Base-by-base conservation (phyloP, 2,329 filamentous ascomycete genomes). In the Beauveria sp. region DNA sequence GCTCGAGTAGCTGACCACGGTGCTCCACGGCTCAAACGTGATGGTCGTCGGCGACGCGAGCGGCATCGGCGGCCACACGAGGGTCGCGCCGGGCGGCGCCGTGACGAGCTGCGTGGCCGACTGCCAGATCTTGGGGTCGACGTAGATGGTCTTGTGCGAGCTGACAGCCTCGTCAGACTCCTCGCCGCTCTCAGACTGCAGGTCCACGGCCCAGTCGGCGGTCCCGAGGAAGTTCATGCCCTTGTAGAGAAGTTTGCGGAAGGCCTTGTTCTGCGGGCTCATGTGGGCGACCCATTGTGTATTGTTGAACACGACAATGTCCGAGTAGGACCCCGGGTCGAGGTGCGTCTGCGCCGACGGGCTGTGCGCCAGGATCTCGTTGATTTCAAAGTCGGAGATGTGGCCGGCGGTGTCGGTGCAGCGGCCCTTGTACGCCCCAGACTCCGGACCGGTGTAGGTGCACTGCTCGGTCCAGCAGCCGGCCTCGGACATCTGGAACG, bases 321-420 rank as follows among this genome's bases (percentile, higher is more conserved):
- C 63, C 18, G 43, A 61, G 28, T 31, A 38, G 24, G 43, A 55
- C 14, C 40, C 34, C 16, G 22, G 34, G 52, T 55, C 38, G 20
- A 42, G 28, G 34, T 55, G 43, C 55, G 34, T 50, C 43, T 49
- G 50, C 57, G 40, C 52, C 50, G 22, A 31, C 34, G 52, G 34
- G 38, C 24, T 28, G 38, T 43, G 50, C 34, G 31, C 49, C 18
- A 62, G 62, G 61, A 70, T 69, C 9, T 67, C 61, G 5, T 53
- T 22, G 45, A 73, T 71, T 43, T 75, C 73, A 5, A 64, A 67
- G 53, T 73, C 67, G 5, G 69, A 61, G n/a, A 75, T 67, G 42
- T 74, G 74, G 1, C 73, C 73, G 2, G 60, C 62, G 0, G 70
- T 71, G 1, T 53, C 64, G 0, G 72, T 74, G 62, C 71, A 74